Conservation (phyloP, 2,329 filamentous ascomycete genomes). For the Aspergillus hiratsukae region DNA sequence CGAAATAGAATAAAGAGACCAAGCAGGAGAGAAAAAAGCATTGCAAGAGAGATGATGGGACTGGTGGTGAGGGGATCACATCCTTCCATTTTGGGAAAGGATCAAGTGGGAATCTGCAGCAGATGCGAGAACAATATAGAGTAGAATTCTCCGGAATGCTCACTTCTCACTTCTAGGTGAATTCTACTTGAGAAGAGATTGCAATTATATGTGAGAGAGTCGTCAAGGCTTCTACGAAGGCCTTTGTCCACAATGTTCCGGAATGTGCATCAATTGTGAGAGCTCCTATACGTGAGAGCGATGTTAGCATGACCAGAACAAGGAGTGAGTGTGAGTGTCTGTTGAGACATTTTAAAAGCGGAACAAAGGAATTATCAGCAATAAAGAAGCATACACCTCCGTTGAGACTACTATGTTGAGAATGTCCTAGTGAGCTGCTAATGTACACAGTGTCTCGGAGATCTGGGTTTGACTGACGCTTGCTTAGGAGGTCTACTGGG, state of each 20-base stretch:
- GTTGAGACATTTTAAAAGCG: neutral
- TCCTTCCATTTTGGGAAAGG: slow-evolving; percentile 16
- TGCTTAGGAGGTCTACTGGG: neutral
- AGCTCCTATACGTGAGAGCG: neutral
- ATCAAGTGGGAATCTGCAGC: neutral
- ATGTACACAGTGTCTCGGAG: neutral
- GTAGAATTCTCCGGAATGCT: neutral
- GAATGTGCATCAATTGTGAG: neutral
- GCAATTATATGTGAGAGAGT: neutral
- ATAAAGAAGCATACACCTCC: neutral
- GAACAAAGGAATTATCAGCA: neutral
- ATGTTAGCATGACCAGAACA: neutral
- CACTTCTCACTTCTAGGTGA: neutral
- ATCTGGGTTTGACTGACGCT: neutral
- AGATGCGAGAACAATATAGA: neutral
- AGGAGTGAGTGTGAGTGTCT: neutral
- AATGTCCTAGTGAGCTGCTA: neutral
- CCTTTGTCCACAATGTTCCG: neutral
- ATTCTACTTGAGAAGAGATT: neutral
- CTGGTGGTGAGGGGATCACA: neutral
- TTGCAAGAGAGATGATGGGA: neutral
- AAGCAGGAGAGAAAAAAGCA: neutral
- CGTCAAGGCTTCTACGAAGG: neutral
- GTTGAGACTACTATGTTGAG: neutral
- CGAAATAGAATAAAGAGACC: neutral